Evolutionary conservation across 305 asterid species (phyloP).

Genomic region (Stenogyne calaminthoides): DNA sequence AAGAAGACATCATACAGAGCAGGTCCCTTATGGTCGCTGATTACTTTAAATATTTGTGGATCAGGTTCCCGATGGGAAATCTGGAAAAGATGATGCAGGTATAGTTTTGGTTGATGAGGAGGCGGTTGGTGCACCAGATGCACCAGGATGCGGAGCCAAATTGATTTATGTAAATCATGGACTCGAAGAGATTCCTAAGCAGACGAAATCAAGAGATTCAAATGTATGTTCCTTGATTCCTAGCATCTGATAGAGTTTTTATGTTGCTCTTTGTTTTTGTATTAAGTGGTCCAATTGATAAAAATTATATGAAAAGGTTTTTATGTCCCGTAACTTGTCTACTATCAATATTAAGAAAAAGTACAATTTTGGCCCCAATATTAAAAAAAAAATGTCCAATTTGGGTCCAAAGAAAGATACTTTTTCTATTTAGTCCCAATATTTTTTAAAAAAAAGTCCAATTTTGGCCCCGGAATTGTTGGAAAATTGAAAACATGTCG

Average conservation of each 20-base stretch:
- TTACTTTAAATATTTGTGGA: neutral
- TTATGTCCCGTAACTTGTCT: no score
- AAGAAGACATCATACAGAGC: neutral
- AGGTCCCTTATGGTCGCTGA: neutral
- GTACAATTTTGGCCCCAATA: no score
- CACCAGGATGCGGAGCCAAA: constrained; percentile 79
- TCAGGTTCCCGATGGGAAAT: constrained; percentile 76
- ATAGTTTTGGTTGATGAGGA: constrained; percentile 80
- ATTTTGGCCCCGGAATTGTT: no score
- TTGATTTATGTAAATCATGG: constrained; percentile 41
- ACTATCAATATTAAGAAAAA: no score
- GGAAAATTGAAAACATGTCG: no score
- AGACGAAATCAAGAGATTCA: constrained; percentile 35
- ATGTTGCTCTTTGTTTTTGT: neutral
- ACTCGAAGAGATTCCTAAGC: constrained; percentile 32
- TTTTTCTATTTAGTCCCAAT: no score
- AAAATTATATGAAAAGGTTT: no score
- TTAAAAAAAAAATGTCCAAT: no score
- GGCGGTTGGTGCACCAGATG: constrained; percentile 66
- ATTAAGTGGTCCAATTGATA: neutral
- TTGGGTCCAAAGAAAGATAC: no score
- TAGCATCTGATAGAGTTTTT: neutral
- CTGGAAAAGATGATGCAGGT: constrained; percentile 45
- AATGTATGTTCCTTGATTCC: constrained; percentile 41
- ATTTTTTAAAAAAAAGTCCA: no score